phyloP scores from a whole-genome alignment of 805 yeast species.

The Wickerhamiella australiensis region DNA sequence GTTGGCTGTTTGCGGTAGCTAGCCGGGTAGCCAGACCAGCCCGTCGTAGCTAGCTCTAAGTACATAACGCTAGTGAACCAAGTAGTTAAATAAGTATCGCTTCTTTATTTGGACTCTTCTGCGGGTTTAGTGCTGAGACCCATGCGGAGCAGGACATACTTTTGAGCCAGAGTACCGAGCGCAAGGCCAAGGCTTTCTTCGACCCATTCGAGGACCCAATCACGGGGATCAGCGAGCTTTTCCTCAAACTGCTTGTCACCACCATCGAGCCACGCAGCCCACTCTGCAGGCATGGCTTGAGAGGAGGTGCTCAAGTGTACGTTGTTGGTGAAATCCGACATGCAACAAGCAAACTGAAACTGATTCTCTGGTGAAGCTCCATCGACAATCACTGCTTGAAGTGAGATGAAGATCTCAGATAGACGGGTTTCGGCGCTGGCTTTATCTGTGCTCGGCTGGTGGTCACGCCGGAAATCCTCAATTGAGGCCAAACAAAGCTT shows the following conservation, averaged over 20 bases:
- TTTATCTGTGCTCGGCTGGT: slow-evolving; percentile 16
- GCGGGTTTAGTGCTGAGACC: slow-evolving; percentile 33
- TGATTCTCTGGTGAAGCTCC: slow-evolving; percentile 22
- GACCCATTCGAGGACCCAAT: slow-evolving; percentile 72
- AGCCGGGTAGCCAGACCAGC: no score
- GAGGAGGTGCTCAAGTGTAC: slow-evolving; percentile 65
- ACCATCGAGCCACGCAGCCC: slow-evolving; percentile 86
- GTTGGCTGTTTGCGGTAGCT: background rate
- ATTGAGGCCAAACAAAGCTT: slow-evolving; percentile 80
- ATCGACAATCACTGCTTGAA: slow-evolving; percentile 40
- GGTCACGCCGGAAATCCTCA: slow-evolving; percentile 45
- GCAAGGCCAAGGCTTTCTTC: slow-evolving; percentile 65
- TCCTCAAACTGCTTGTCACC: slow-evolving; percentile 26
- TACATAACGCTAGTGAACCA: no score
- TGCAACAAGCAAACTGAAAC: slow-evolving; percentile 62
- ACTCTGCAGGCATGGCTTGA: slow-evolving; percentile 77
- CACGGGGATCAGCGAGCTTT: slow-evolving; percentile 59
- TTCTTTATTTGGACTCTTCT: background rate
- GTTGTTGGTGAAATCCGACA: slow-evolving; percentile 69
- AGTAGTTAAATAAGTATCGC: background rate
- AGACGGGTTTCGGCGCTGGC: slow-evolving; percentile 18
- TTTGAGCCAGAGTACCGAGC: slow-evolving; percentile 80
- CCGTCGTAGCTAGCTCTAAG: no score
- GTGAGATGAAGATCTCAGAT: slow-evolving; percentile 59
- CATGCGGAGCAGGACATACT: slow-evolving; percentile 85